Conservation (phyloP, 192 early-diverging fungal species). For the Geosiphon pyriformis region DNA sequence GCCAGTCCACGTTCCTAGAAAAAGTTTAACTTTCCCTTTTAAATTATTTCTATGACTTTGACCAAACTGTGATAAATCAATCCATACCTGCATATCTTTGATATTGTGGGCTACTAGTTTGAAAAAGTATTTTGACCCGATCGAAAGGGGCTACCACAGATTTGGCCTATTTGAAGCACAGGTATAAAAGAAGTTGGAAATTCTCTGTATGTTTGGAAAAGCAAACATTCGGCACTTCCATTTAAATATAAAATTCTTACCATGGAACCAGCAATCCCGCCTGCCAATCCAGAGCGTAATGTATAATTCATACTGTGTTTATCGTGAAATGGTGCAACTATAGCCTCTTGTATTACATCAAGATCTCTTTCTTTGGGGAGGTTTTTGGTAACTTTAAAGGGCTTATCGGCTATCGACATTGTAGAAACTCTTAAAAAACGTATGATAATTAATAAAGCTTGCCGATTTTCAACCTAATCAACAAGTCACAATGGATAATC, state of each 20-base stretch:
- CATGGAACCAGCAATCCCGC: conserved; percentile 41
- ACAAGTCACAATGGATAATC: too few relatives aligned
- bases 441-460: too few relatives aligned
- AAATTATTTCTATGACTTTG: too few relatives aligned
- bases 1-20: conserved; percentile 68
- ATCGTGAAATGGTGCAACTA: conserved; percentile 9
- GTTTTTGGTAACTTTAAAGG: too few relatives aligned
- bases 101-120: conserved; percentile 69
- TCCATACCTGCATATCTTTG: conserved; percentile 61
- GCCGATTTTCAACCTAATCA: too few relatives aligned
- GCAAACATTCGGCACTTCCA: too few relatives aligned
- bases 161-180: conserved; percentile 51
- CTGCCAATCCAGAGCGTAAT: conserved; percentile 37
- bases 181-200: background rate
- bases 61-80: background rate
- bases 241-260: conserved; percentile 21
- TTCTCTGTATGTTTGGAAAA: background rate
- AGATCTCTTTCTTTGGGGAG: background rate
- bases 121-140: conserved; percentile 82
- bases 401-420: too few relatives aligned
- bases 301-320: conserved; percentile 36
- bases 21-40: background rate
- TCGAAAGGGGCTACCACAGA: conserved; percentile 76
- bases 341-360: background rate
- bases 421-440: too few relatives aligned